phyloP scores from a whole-genome alignment of 2,329 filamentous ascomycete genomes.

The Fusarium sp. region DNA sequence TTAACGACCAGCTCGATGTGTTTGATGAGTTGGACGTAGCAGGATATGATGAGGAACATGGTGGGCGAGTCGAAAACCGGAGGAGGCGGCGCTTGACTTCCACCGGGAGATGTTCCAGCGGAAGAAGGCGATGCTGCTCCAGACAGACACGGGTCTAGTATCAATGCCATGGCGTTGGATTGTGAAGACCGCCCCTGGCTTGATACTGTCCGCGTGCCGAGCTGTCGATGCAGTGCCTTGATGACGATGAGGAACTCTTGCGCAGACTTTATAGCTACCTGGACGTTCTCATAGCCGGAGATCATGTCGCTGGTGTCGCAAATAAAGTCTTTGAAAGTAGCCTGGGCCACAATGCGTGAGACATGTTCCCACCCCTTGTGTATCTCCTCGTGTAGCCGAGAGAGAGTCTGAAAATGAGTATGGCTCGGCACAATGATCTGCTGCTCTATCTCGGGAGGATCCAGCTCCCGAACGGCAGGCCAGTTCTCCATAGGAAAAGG shows the following conservation, averaged over 20 bases:
- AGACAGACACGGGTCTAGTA: conserved; percentile 14
- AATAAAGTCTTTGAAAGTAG: conserved; percentile 33
- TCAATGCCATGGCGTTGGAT: conserved; percentile 23
- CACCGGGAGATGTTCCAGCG: not conserved
- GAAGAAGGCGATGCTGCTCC: conserved; percentile 13
- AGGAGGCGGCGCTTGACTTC: conserved; percentile 16
- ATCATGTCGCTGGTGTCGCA: conserved; percentile 22
- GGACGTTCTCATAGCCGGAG: conserved; percentile 42
- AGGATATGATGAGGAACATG: conserved; percentile 51
- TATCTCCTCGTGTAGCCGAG: conserved; percentile 43
- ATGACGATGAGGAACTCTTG: conserved; percentile 50
- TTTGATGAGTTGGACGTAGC: conserved; percentile 48
- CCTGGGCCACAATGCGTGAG: conserved; percentile 7
- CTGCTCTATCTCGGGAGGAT: conserved; percentile 15
- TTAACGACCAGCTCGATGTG: conserved; percentile 46
- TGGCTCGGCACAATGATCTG: conserved; percentile 24
- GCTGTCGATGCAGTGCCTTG: conserved; percentile 44
- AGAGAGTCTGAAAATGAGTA: conserved; percentile 41
- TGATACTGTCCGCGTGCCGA: conserved; percentile 28
- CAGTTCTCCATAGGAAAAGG: conserved; percentile 43
- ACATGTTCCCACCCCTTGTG: conserved; percentile 36
- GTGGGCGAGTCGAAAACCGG: conserved; percentile 46
- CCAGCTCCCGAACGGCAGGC: conserved; percentile 33
- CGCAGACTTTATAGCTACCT: conserved; percentile 37
- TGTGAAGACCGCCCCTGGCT: conserved; percentile 17